Base-by-base conservation (phyloP, 345 rosid genomes). In the Gossypium raimondii region DNA sequence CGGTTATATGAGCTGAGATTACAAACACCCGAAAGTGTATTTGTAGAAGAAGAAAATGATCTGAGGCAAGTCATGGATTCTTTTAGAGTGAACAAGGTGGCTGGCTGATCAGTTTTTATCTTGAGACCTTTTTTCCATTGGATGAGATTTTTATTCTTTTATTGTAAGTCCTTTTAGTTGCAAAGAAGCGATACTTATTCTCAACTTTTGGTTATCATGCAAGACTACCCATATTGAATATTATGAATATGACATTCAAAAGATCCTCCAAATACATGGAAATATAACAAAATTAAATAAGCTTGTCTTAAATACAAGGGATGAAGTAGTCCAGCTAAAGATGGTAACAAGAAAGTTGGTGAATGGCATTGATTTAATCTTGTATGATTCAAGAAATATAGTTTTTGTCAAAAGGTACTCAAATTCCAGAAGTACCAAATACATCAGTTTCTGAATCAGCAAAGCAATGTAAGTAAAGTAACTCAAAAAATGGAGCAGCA, bases 11-110 rank as follows among this genome's bases (percentile, higher is more conserved):
- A 90, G 72, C 50, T 95, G 81, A 89, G 98, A 85, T 60, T 95
- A 3, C 99, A 95, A 63, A 89, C 99, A 64, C 99, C 98, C 22
- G 99, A 92, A 80, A 87, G 76, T 70, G 96, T 95, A 22, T 95
- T 95, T 62, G 73, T 63, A 17, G 94, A 95, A 71, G 99, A 94
- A 74, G 97, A 95, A 64, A 83, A 77, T 70, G 97, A 90, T 80
- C 88, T 95, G 73, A 88, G 99, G 67, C 81, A 81, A 77, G 96
- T 95, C 51, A 88, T 95, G 91, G 94, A 89, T 50, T 92, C 99
- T 27, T 95, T 95, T 76, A 85, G 98, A 67, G 99, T 92, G 67
- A 92, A 89, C 61, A 90, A 84, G 81, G 86, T 92, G 53, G 22
- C 74, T 24, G 84, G 11, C 52, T 89, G 82, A 84, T 77, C 58